Evolutionary conservation across 2,329 filamentous ascomycete species (phyloP).

Genomic region (Colletotrichum ledebouriae): DNA sequence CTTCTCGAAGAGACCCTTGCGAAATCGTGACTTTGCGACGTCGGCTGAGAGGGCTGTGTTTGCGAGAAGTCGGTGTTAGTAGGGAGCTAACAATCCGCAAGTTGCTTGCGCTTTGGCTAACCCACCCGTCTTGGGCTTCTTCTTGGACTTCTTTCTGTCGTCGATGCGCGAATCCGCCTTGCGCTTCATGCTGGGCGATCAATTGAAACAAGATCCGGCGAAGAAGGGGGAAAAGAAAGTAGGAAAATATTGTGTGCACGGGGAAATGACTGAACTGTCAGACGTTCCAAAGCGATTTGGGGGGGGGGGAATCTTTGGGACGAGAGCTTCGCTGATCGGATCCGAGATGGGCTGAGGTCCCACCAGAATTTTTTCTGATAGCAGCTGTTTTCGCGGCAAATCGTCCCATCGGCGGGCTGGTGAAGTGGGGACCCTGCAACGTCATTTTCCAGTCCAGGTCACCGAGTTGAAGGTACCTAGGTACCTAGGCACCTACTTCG

Average conservation of each 20-base stretch:
- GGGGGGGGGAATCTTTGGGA: constrained; percentile 10
- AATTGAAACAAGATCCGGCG: background rate
- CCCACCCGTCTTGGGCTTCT: constrained; percentile 66
- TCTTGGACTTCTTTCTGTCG: constrained; percentile 61
- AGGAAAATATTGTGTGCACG: background rate
- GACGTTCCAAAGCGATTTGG: background rate
- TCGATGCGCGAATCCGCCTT: constrained; percentile 65
- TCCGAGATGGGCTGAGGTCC: constrained; percentile 39
- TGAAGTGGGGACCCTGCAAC: constrained; percentile 24
- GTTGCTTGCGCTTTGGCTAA: constrained; percentile 47
- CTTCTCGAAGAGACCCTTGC: constrained; percentile 74
- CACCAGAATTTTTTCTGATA: constrained; percentile 38
- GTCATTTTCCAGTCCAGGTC: background rate
- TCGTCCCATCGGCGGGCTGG: constrained; percentile 31
- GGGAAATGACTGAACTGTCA: background rate
- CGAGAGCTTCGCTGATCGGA: constrained; percentile 28
- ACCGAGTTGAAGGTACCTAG: too few species aligned
- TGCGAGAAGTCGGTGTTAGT: constrained; percentile 36
- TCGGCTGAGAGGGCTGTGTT: constrained; percentile 60
- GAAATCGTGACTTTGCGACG: constrained; percentile 71
- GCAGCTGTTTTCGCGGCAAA: constrained; percentile 41
- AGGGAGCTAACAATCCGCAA: constrained; percentile 14
- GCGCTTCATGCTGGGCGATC: constrained; percentile 66
- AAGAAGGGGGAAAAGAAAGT: background rate
- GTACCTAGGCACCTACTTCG: background rate